phyloP scores from a whole-genome alignment of 345 rosid species.

The Hypericum perforatum region DNA sequence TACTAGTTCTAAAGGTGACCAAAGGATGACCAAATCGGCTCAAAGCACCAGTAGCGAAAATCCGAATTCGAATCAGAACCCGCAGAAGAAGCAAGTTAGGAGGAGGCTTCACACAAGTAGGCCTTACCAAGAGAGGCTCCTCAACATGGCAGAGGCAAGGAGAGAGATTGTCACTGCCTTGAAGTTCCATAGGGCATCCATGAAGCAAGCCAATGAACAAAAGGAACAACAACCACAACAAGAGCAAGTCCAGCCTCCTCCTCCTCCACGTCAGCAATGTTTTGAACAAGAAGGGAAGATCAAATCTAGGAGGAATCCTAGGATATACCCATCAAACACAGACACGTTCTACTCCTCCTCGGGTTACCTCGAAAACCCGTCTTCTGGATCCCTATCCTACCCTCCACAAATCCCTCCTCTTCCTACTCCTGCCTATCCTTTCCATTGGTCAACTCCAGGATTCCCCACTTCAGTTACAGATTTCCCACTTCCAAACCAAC shows the following conservation, averaged over 20 bases:
- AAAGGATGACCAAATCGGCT: conserved; percentile 19
- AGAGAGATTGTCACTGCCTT: conserved; percentile 65
- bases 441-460: conserved; percentile 37
- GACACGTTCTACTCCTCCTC: conserved; percentile 15
- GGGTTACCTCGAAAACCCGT: conserved; percentile 18
- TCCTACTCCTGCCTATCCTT: conserved; percentile 31
- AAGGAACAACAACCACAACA: conserved; percentile 8
- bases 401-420: conserved; percentile 13
- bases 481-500: too few species aligned
- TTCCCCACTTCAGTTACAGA: conserved; percentile 12
- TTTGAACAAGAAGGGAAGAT: conserved; percentile 35
- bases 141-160: conserved; percentile 98
- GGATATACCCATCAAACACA: conserved; percentile 36
- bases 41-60: conserved; percentile 22
- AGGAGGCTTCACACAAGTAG: conserved; percentile 89
- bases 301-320: conserved; percentile 42
- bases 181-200: conserved; percentile 85
- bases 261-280: conserved; percentile 21
- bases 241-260: conserved; percentile 14
- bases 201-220: neutral
- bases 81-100: conserved; percentile 82
- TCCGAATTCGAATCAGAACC: conserved; percentile 31
- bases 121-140: conserved; percentile 92
- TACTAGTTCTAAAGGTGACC: conserved; percentile 21
- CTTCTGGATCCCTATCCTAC: conserved; percentile 19